Conservation (phyloP, 2,329 filamentous ascomycete species). For the Neofusicoccum cordaticola region DNA sequence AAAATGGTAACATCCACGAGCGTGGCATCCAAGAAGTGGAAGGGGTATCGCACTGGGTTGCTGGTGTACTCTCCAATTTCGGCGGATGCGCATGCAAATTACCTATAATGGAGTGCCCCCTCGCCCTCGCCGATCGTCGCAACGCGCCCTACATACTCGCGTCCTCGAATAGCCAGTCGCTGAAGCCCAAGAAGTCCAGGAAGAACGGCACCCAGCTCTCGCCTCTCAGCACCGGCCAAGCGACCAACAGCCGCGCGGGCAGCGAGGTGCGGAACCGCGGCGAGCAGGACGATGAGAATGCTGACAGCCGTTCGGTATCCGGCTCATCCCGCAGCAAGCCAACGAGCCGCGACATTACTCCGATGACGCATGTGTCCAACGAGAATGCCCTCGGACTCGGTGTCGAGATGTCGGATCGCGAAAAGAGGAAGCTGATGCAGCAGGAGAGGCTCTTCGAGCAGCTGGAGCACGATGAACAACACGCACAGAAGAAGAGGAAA, state of each 20-base stretch:
- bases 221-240: constrained; percentile 52
- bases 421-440: constrained; percentile 61
- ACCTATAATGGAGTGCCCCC: constrained; percentile 29
- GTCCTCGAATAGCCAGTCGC: constrained; percentile 31
- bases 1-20: constrained; percentile 59
- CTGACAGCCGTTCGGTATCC: constrained; percentile 56
- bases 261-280: constrained; percentile 54
- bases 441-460: constrained; percentile 62
- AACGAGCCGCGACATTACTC: constrained; percentile 61
- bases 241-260: constrained; percentile 57
- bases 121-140: constrained; percentile 35
- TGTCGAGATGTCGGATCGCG: constrained; percentile 58
- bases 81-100: constrained; percentile 73
- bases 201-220: constrained; percentile 46
- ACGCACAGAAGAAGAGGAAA: constrained; percentile 54
- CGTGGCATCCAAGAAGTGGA: constrained; percentile 59
- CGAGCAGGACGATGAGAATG: constrained; percentile 54
- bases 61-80: constrained; percentile 70
- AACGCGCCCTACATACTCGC: constrained; percentile 23
- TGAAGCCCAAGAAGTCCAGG: constrained; percentile 50
- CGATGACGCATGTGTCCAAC: constrained; percentile 51
- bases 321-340: constrained; percentile 54
- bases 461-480: constrained; percentile 57
- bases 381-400: constrained; percentile 43
- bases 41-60: constrained; percentile 65